Percentiles rank a stretch among this genome's conserved stretches.
Evolutionary conservation across 2,329 filamentous ascomycete species (phyloP).

Genomic region (Diplodia corticola): DNA sequence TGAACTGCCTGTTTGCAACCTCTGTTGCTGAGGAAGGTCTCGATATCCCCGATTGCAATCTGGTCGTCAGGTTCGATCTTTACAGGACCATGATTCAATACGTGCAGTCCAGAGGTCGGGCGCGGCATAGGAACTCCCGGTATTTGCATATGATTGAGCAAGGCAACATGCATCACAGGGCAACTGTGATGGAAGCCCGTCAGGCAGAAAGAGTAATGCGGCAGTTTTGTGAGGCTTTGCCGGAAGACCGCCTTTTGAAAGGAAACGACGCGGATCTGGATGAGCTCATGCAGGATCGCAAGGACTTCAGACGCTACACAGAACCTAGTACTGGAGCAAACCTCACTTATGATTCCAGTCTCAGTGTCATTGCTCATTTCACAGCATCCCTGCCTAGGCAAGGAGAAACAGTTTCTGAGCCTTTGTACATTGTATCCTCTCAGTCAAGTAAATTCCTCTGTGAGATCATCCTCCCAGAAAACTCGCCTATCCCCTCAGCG

Average conservation of each 20-base stretch:
- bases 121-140: slow-evolving; percentile 72
- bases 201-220: slow-evolving; percentile 63
- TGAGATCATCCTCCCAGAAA: slow-evolving; percentile 75
- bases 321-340: slow-evolving; percentile 71
- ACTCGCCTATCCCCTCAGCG: slow-evolving; percentile 68
- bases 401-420: slow-evolving; percentile 50
- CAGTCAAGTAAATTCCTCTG: slow-evolving; percentile 65
- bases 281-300: slow-evolving; percentile 56
- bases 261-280: slow-evolving; percentile 53
- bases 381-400: slow-evolving; percentile 63
- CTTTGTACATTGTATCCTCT: slow-evolving; percentile 62
- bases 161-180: slow-evolving; percentile 62
- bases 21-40: slow-evolving; percentile 67
- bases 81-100: slow-evolving; percentile 92
- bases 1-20: slow-evolving; percentile 65
- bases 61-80: slow-evolving; percentile 78
- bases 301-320: slow-evolving; percentile 55
- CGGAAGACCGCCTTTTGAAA: slow-evolving; percentile 68
- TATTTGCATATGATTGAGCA: slow-evolving; percentile 83
- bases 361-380: slow-evolving; percentile 72
- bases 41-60: slow-evolving; percentile 66
- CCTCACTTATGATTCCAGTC: slow-evolving; percentile 73
- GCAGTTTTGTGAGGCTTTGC: slow-evolving; percentile 73
- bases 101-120: slow-evolving; percentile 87
- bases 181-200: slow-evolving; percentile 60